phyloP scores from a whole-genome alignment of 345 rosid species.

The Rhizophora apiculata region DNA sequence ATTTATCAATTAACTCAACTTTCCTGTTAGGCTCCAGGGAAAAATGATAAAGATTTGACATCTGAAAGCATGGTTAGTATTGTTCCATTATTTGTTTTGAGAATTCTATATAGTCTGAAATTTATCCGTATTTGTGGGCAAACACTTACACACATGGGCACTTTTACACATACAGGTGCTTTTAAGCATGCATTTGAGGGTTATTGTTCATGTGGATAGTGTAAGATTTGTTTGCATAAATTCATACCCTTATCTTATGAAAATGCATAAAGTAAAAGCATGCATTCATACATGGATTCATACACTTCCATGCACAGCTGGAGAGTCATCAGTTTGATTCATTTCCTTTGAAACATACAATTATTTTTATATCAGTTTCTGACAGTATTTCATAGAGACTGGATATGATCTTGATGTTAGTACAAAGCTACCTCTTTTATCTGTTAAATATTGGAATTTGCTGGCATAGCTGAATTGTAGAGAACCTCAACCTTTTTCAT shows the following conservation, averaged over 20 bases:
- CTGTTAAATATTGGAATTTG: too few relatives aligned
- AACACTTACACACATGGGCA: not conserved
- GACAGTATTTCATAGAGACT: too few relatives aligned
- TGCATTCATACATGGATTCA: too few relatives aligned
- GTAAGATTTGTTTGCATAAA: too few relatives aligned
- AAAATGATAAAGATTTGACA: conserved; percentile 86
- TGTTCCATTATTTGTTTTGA: conserved; percentile 9
- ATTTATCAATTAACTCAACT: conserved; percentile 13
- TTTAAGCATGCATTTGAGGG: not conserved
- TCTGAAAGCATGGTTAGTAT: conserved; percentile 93
- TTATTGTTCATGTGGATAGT: too few relatives aligned
- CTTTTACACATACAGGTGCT: not conserved
- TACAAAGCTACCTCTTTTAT: too few relatives aligned
- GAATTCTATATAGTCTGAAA: conserved; percentile 3
- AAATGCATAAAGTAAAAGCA: too few relatives aligned
- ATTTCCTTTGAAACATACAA: not conserved
- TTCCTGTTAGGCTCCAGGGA: conserved; percentile 75
- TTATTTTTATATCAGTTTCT: not conserved
- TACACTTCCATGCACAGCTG: too few relatives aligned
- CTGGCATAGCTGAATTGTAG: too few relatives aligned
- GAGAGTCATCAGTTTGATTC: not conserved
- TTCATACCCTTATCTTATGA: too few relatives aligned
- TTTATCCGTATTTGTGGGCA: not conserved
- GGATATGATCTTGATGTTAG: too few relatives aligned
- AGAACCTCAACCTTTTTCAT: not conserved